A percentile compares a stretch with the other conserved stretches of the same genome.
phyloP scores from a whole-genome alignment of 1,139 yeast species.

The Yamadazyma jaroonii region DNA sequence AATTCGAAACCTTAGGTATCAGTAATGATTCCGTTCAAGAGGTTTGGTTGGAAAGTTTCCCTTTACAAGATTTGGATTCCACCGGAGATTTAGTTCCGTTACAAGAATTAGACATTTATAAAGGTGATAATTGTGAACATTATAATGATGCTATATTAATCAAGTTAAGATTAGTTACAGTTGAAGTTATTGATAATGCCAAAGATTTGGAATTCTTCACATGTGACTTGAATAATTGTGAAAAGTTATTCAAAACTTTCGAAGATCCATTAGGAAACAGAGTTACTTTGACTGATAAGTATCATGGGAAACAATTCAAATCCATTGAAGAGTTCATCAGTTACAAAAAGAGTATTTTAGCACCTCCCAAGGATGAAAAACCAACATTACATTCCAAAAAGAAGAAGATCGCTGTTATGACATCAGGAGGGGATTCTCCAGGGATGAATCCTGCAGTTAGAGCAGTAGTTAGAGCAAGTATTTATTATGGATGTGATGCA shows the following conservation, averaged over 20 bases:
- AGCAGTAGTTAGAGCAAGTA: constrained; percentile 75
- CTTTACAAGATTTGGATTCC: constrained; percentile 48
- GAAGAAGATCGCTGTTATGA: constrained; percentile 76
- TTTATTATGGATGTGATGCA: constrained; percentile 67
- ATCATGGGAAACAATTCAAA: constrained; percentile 5
- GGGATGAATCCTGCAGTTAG: constrained; percentile 85
- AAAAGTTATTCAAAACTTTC: constrained; percentile 25
- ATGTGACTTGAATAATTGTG: constrained; percentile 40
- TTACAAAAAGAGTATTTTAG: constrained; percentile 8
- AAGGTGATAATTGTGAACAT: constrained; percentile 43
- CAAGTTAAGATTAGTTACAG: constrained; percentile 53
- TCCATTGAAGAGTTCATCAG: constrained; percentile 11
- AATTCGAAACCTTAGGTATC: constrained; percentile 46
- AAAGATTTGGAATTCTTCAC: constrained; percentile 51
- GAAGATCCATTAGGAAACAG: constrained; percentile 16
- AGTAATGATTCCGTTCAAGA: constrained; percentile 65
- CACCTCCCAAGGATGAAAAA: background rate
- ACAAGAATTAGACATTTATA: constrained; percentile 54
- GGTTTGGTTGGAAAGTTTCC: constrained; percentile 69
- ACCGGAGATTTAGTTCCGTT: constrained; percentile 53
- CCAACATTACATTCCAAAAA: constrained; percentile 6
- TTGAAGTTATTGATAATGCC: constrained; percentile 6
- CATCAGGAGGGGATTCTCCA: constrained; percentile 86
- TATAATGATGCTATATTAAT: constrained; percentile 37
- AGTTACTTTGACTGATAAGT: constrained; percentile 9